Evolutionary conservation across 2,329 filamentous ascomycete genomes (phyloP).

Genomic region (Sclerotinia glacialis): DNA sequence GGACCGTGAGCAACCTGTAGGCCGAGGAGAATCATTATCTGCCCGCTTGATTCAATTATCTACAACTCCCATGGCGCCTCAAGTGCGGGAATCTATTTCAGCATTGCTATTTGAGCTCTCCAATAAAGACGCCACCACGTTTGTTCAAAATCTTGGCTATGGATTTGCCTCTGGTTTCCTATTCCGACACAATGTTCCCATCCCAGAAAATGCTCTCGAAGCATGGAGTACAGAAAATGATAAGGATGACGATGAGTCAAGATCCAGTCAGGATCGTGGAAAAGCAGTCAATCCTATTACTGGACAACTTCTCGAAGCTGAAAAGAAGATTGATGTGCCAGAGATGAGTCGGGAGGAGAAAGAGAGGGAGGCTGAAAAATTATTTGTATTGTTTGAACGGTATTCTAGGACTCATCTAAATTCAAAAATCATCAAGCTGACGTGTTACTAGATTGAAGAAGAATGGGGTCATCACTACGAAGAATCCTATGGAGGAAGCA

Average conservation of each 20-base stretch:
- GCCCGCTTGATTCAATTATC: conserved; percentile 75
- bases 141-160: conserved; percentile 91
- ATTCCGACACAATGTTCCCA: conserved; percentile 75
- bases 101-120: conserved; percentile 85
- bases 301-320: conserved; percentile 36
- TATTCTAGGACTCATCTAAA: conserved; percentile 22
- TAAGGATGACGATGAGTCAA: conserved; percentile 30
- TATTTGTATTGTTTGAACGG: conserved; percentile 40
- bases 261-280: conserved; percentile 29
- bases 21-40: conserved; percentile 69
- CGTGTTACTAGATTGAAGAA: conserved; percentile 32
- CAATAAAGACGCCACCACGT: conserved; percentile 71
- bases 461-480: conserved; percentile 36
- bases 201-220: conserved; percentile 66
- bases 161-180: conserved; percentile 90
- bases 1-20: conserved; percentile 75
- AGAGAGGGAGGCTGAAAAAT: conserved; percentile 62
- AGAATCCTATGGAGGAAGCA: conserved; percentile 36
- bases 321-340: conserved; percentile 47
- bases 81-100: conserved; percentile 71
- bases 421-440: conserved; percentile 20
- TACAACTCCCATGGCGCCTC: conserved; percentile 67
- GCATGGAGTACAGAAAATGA: conserved; percentile 43
- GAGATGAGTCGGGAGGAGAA: conserved; percentile 92
- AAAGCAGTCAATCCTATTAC: conserved; percentile 37